Evolutionary conservation across 768 basidiomycete genomes (phyloP), one percentile per base, ranked within the genome.

Genomic region (Psilocybe sp.): DNA sequence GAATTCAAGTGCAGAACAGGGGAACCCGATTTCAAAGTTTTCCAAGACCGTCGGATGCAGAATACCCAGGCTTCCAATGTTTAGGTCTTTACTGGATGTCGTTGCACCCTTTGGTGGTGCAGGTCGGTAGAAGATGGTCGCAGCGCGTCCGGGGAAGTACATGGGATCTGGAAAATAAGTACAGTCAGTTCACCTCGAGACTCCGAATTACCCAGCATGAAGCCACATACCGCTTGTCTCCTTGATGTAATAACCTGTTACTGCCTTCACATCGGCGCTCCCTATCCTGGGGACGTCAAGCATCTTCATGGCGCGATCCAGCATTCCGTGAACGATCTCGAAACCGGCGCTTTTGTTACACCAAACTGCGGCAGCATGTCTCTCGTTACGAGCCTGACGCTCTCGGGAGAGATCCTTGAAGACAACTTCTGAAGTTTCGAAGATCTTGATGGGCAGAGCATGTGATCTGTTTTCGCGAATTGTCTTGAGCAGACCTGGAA

Each of bases 291-390:
- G 89, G 33, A 99, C 79, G 56, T 97, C 96, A 16, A 99, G 73
- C 81, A 97, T 94, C 67, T 86, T 89, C 97, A 99, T 98, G 34
- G 91, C 80, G 44, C 95, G 78, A 69, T 98, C 94, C 56, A 99
- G 71, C 69, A 98, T 73, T 32, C 97, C 97, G 66, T 98, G 97
- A 10, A 95, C 86, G 53, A 96, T 81, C 74, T 99, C 95, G 64
- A 99, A 99, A 4, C 95, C 95, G 34, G 95, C 97, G 12, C 87
- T 91, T 72, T 92, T 92, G 69, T 96, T 96, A 69, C 94, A 96
- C 88, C 92, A 98, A 36, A 98, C 80, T 0, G 89, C 96, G 0
- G 85, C 93, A 1, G 93, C 87, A 57, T 91, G 85, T 52, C 94
- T 77, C 43, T 88, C 84, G 66, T 99, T 99, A 50, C 89, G 80